Conservation (phyloP, 768 basidiomycete genomes). For the Trametes cingulata region DNA sequence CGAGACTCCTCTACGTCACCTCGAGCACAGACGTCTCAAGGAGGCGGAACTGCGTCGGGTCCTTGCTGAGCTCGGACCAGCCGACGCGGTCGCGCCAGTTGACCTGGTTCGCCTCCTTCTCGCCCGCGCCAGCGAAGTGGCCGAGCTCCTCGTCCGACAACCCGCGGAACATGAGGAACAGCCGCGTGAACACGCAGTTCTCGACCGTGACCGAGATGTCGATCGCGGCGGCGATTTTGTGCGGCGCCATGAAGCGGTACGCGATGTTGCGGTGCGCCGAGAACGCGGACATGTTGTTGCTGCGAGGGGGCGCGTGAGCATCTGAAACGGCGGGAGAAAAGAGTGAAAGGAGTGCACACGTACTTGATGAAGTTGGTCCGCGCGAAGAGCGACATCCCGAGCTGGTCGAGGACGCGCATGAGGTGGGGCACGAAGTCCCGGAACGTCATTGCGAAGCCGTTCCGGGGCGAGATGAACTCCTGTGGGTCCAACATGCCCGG, state of each 20-base stretch:
- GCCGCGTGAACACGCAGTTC: constrained; percentile 77
- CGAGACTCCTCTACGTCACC: constrained; percentile 36
- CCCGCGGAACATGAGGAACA: constrained; percentile 87
- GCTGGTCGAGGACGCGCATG: constrained; percentile 78
- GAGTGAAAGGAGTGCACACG: constrained; percentile 31
- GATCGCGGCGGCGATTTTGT: constrained; percentile 80
- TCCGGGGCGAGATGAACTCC: constrained; percentile 78
- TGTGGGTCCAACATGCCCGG: constrained; percentile 73
- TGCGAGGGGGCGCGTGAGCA: constrained; percentile 30
- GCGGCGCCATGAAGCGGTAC: constrained; percentile 82
- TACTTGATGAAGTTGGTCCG: constrained; percentile 83
- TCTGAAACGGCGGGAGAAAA: background rate
- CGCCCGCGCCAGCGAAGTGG: constrained; percentile 73
- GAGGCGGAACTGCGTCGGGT: constrained; percentile 70
- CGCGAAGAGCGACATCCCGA: constrained; percentile 82
- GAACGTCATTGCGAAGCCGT: constrained; percentile 84
- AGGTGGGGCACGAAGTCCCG: constrained; percentile 80
- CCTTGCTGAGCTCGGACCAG: constrained; percentile 82
- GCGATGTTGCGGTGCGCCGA: constrained; percentile 82
- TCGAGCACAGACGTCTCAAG: constrained; percentile 81
- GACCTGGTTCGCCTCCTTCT: constrained; percentile 79
- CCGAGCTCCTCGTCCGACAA: constrained; percentile 78
- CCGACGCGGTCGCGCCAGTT: constrained; percentile 83
- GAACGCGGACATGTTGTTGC: constrained; percentile 77
- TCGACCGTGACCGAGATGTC: constrained; percentile 84